Evolutionary conservation across 352 stramenopile genomes (phyloP).

Genomic region (Peronosclerospora sorghi): DNA sequence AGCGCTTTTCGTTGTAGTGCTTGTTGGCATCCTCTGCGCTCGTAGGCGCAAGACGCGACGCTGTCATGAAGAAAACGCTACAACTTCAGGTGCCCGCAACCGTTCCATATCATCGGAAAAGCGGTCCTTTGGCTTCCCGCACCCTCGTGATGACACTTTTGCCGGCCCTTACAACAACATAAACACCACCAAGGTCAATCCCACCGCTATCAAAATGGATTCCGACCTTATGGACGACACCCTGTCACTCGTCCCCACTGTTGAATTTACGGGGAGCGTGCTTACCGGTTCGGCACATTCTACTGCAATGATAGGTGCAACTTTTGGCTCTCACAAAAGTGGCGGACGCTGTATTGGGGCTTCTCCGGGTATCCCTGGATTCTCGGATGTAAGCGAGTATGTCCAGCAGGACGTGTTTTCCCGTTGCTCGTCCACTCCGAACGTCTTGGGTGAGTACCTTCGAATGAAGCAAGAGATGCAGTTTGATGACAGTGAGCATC

Average conservation of each 20-base stretch:
- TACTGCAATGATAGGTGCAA: slow-evolving; percentile 30
- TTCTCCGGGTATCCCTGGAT: slow-evolving; percentile 19
- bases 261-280: slow-evolving; percentile 36
- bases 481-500: slow-evolving; percentile 30
- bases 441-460: slow-evolving; percentile 65
- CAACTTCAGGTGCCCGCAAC: slow-evolving; percentile 9
- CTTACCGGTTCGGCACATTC: slow-evolving; percentile 34
- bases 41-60: slow-evolving; percentile 31
- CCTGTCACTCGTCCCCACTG: slow-evolving; percentile 25
- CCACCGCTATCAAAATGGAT: slow-evolving; percentile 8
- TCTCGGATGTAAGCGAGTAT: slow-evolving; percentile 38
- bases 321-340: slow-evolving; percentile 22
- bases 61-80: slow-evolving; percentile 11
- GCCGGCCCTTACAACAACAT: slow-evolving; percentile 41
- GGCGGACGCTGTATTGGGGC: slow-evolving; percentile 4
- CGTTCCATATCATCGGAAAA: slow-evolving; percentile 24
- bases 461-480: slow-evolving; percentile 75
- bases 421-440: slow-evolving; percentile 38
- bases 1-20: slow-evolving; percentile 34
- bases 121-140: slow-evolving; percentile 27
- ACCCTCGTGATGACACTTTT: slow-evolving; percentile 31
- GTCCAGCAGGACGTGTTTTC: slow-evolving; percentile 40
- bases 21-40: slow-evolving; percentile 38
- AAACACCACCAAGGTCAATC: slow-evolving; percentile 40
- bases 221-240: slow-evolving; percentile 26